These are phyloP conservation scores for Rosa multiflora DNA, from an alignment of 306 rosid genomes.

Conservation along the genomic window DNA sequence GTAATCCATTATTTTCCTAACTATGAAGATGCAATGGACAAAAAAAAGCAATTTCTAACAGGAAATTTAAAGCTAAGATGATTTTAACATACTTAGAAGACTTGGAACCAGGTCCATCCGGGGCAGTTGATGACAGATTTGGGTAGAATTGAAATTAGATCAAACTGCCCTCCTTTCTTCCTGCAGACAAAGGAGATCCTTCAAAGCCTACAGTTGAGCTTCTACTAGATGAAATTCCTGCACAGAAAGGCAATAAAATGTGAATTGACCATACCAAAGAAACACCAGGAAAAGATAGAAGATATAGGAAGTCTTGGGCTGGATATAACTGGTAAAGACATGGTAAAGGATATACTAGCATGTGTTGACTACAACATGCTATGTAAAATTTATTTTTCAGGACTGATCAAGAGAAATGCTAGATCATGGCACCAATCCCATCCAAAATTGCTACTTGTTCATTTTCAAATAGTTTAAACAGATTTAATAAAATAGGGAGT, in stretches of 20 bases:
- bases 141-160: conserved; percentile 51
- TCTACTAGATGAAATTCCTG: conserved; percentile 66
- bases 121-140: conserved; percentile 46
- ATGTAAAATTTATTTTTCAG: not conserved
- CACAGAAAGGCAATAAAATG: not conserved
- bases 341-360: not conserved
- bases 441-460: not conserved
- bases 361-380: not conserved
- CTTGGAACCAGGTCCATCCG: conserved; percentile 45
- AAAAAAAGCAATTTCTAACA: not conserved
- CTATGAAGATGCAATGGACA: conserved; percentile 7
- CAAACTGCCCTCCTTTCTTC: no score
- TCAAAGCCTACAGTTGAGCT: conserved; percentile 43
- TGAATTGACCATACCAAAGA: not conserved
- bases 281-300: not conserved
- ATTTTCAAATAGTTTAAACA: not conserved
- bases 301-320: not conserved
- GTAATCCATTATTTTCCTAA: not conserved
- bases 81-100: conserved; percentile 58
- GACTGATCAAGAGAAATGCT: not conserved
- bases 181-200: no score
- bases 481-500: not conserved
- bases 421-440: not conserved
- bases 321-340: not conserved
- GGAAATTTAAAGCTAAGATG: conserved; percentile 10